These are phyloP conservation scores for Furcasterigmium sp. DNA, from an alignment of 2,329 filamentous ascomycete species.

Conservation along the genomic window DNA sequence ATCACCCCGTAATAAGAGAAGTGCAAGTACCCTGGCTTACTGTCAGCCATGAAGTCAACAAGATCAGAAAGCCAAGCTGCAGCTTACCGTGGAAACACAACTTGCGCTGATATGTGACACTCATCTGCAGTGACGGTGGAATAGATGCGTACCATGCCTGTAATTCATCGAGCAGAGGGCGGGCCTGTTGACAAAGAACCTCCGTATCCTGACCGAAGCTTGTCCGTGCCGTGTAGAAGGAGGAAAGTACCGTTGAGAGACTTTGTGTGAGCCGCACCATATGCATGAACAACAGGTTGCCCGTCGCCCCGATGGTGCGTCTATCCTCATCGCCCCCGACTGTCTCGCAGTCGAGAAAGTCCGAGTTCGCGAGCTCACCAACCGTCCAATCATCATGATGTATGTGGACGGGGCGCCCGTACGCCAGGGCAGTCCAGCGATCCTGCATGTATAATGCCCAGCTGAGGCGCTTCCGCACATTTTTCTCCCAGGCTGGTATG, in stretches of 20 bases:
- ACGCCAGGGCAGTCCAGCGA: conserved; percentile 39
- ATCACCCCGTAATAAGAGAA: conserved; percentile 41
- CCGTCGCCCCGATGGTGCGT: conserved; percentile 27
- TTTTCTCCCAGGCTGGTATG: conserved; percentile 52
- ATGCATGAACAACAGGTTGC: conserved; percentile 34
- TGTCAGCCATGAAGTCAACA: no score
- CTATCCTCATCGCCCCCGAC: conserved; percentile 15
- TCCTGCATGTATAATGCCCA: conserved; percentile 60
- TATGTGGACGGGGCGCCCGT: conserved; percentile 40
- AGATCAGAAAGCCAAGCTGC: no score
- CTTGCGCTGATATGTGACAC: conserved; percentile 32
- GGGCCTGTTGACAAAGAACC: conserved; percentile 38
- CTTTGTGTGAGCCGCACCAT: conserved; percentile 41
- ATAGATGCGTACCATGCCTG: conserved; percentile 40
- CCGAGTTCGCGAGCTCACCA: conserved; percentile 10
- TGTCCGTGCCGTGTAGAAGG: conserved; percentile 32
- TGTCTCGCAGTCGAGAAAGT: conserved; percentile 14
- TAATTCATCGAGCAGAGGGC: conserved; percentile 41
- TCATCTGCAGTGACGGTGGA: conserved; percentile 38
- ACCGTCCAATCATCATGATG: conserved; percentile 46
- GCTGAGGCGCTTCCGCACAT: conserved; percentile 48
- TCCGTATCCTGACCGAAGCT: conserved; percentile 23
- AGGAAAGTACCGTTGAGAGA: conserved; percentile 38
- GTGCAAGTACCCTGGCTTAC: conserved; percentile 24
- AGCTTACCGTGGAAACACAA: conserved; percentile 27